Evolutionary conservation across 2,329 filamentous ascomycete species (phyloP), one percentile per base, ranked within the genome.

Genomic region (Fusarium beomiforme): DNA sequence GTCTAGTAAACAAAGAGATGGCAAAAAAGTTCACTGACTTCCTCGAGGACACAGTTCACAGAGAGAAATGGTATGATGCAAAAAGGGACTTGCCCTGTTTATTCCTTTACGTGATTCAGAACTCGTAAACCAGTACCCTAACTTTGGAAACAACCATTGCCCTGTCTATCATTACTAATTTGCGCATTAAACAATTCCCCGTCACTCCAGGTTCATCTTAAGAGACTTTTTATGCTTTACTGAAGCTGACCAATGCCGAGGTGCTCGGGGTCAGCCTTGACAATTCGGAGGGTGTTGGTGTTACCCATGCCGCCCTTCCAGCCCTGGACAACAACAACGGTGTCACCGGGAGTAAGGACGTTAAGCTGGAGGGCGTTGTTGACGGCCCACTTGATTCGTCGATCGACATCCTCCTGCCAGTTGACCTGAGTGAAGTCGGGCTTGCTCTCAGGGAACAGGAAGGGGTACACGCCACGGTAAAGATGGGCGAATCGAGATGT

Each of bases 341-440:
- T 89, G 79, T 94, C 93, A 73, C 91, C 92, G 79, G 89, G 85
- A 79, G 85, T 87, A 70, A 97, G 85, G 51, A 95, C 89, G 76
- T 90, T 90, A 70, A 99, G 92, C 83, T 92, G 90, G 78, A 97
- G 89, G 76, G 94, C 96, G 81, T 94, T 90, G 81, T 89, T 86
- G 81, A 99, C 93, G 81, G 93, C 96, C 95, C 95, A 99, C 89
- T 95, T 97, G 83, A 99, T 93, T 80, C 96, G 94, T 81, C 91
- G 90, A 85, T 99, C 96, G 77, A 99, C 96, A 84, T 99, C 95
- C 87, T 98, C 94, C 86, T 99, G 96, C 96, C 96, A 99, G 85
- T 97, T 95, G 79, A 92, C 90, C 83, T 92, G 89, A 81, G 88
- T 89, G 85, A 98, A 99, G 86, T 99, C 94, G 77, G 96, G 96